Evolutionary conservation across 352 stramenopile species (phyloP).

Genomic region (Phytopythium boreale): DNA sequence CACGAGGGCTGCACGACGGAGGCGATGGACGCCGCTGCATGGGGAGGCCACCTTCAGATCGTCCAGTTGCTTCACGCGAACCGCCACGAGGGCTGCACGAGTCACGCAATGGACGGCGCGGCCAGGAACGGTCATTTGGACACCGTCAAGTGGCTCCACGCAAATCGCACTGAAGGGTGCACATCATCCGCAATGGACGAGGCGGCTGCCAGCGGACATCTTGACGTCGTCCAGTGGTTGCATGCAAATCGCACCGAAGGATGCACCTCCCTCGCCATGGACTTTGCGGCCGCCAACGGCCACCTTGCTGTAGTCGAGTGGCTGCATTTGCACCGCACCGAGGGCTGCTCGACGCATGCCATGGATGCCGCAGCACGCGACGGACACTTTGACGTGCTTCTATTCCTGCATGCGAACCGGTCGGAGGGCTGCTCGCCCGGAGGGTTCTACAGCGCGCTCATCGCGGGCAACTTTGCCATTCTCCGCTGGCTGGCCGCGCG

Average conservation of each 20-base stretch:
- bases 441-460: not conserved
- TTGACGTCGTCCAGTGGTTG: constrained; percentile 19
- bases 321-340: constrained; percentile 6
- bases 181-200: constrained; percentile 28
- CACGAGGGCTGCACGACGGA: not conserved
- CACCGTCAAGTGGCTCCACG: constrained; percentile 24
- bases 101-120: constrained; percentile 28
- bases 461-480: not conserved
- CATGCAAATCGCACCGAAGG: constrained; percentile 9
- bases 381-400: not conserved
- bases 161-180: constrained; percentile 24
- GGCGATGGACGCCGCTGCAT: not conserved
- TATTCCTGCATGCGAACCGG: not conserved
- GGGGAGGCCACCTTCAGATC: not conserved
- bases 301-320: constrained; percentile 19
- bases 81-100: constrained; percentile 13
- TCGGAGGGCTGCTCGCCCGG: not conserved
- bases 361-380: not conserved
- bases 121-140: constrained; percentile 23
- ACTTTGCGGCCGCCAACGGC: constrained; percentile 14
- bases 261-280: constrained; percentile 16
- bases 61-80: constrained; percentile 13
- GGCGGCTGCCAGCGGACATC: constrained; percentile 18
- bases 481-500: not conserved
- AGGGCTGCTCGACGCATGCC: not conserved